Evolutionary conservation across 2,329 filamentous ascomycete species (phyloP), one percentile per base, ranked within the genome.

Genomic region (Fusarium tricinctum): DNA sequence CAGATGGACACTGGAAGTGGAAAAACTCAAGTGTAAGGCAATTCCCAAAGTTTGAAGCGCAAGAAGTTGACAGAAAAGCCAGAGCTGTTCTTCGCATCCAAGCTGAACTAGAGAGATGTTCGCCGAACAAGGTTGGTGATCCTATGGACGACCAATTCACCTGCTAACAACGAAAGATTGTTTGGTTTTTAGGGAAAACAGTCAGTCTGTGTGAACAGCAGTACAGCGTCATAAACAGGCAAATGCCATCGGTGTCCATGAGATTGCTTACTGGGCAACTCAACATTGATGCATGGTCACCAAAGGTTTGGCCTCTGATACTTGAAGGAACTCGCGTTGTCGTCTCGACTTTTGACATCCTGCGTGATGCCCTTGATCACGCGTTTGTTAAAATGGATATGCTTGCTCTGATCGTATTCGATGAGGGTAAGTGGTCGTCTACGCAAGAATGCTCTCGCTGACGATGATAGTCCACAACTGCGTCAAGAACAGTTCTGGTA

Each of bases 1-100:
- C 63, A 91, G 90, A 94, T 94, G 91, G 91, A 92, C 65, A 94
- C 92, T 0, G 92, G 92, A 2, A 92, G 87, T 67, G 92, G 92
- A 3, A 94, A 94, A 76, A 94, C 92, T 5, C 89, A 91, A 68
- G 86, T 94, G 91, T 92, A 84, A 79, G 85, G 78, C 10, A 15
- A 17, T 46, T 17, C 15, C 22, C 15, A 26, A 8, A 38, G 35
- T 43, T 51, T 5, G 23, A 40, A 8, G 30, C 56, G 58, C 7
- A 22, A 22, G 38, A 12, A 17, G 19, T 63, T 78, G 65, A 78
- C 55, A 17, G 14, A 20, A 6, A 48, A 14, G 20, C 1, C 47
- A 92, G 89, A 54, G 91, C 91, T 20, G 82, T 92, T 12, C 80
- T 92, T 54, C 87, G 91, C 17, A 92, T 93, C 40, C 83, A 84